phyloP scores from a whole-genome alignment of 495 filamentous ascomycete genomes.

The Aspergillus nidulans region DNA sequence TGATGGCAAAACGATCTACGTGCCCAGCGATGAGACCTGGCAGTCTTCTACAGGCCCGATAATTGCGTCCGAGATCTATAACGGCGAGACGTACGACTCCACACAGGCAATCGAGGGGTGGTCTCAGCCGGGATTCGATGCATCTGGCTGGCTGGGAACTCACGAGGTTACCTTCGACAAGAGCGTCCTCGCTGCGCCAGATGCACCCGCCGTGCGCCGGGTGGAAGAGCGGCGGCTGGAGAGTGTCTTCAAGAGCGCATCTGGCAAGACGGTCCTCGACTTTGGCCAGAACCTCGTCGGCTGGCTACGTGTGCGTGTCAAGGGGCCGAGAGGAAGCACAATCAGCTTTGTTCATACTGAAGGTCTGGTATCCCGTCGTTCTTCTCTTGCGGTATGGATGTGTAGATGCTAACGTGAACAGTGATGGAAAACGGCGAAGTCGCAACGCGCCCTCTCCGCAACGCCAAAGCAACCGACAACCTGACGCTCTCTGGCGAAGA shows the following conservation, averaged over 20 bases:
- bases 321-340: slow-evolving; percentile 2
- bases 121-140: slow-evolving; percentile 3
- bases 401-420: neutral
- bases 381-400: neutral
- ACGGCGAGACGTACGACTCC: slow-evolving; percentile 47
- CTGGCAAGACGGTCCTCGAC: slow-evolving; percentile 27
- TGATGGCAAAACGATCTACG: slow-evolving; percentile 35
- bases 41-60: slow-evolving; percentile 22
- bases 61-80: slow-evolving; percentile 44
- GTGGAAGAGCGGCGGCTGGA: slow-evolving; percentile 29
- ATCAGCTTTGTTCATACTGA: slow-evolving; percentile 13
- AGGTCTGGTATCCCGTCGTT: neutral
- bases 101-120: slow-evolving; percentile 12
- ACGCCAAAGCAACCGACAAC: slow-evolving; percentile 3
- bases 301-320: slow-evolving; percentile 4
- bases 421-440: slow-evolving; percentile 16
- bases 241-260: slow-evolving; percentile 36
- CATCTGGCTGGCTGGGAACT: slow-evolving; percentile 16
- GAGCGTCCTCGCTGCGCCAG: slow-evolving; percentile 27
- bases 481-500: slow-evolving; percentile 3
- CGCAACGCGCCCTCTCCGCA: slow-evolving; percentile 21
- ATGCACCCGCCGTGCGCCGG: slow-evolving; percentile 36
- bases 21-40: slow-evolving; percentile 22
- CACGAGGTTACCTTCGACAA: slow-evolving; percentile 20
- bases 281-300: slow-evolving; percentile 16